These are phyloP conservation scores for Margaritispora aquatica DNA, from an alignment of 495 filamentous ascomycete species.

Conservation along the genomic window DNA sequence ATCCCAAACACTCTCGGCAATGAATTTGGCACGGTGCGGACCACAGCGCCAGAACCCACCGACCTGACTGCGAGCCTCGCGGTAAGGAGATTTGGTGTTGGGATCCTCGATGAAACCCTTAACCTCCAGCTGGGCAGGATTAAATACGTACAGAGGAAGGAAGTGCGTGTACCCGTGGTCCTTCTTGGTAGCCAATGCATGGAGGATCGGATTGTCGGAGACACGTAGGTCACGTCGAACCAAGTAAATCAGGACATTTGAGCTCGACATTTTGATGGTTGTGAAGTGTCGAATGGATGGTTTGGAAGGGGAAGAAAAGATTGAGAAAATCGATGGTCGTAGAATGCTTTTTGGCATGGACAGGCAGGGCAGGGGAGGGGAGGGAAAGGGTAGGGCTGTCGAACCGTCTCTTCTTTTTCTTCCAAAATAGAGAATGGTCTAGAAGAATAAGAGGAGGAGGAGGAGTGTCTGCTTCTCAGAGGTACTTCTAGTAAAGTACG, in stretches of 20 bases:
- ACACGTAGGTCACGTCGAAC: slow-evolving; percentile 61
- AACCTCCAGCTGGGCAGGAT: slow-evolving; percentile 60
- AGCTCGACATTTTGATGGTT: slow-evolving; percentile 12
- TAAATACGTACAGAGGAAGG: slow-evolving; percentile 59
- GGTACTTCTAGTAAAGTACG: background rate
- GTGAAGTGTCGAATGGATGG: background rate
- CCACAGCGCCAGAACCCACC: slow-evolving; percentile 63
- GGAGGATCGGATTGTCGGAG: slow-evolving; percentile 60
- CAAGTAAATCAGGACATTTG: slow-evolving; percentile 51
- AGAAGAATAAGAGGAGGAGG: too few relatives aligned
- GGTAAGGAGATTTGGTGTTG: slow-evolving; percentile 43
- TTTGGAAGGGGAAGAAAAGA: background rate
- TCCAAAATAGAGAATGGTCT: too few relatives aligned
- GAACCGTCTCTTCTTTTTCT: background rate
- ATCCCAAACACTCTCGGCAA: slow-evolving; percentile 63
- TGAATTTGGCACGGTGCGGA: slow-evolving; percentile 58
- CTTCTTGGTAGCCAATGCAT: slow-evolving; percentile 40
- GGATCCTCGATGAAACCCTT: slow-evolving; percentile 51
- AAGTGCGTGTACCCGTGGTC: slow-evolving; percentile 55
- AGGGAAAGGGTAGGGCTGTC: background rate
- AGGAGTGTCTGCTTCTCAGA: background rate
- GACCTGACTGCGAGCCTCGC: slow-evolving; percentile 47
- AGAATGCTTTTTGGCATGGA: background rate
- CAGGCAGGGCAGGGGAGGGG: background rate
- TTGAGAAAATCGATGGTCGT: background rate